Evolutionary conservation across 345 rosid species (phyloP).

Genomic region (Ricinus communis): DNA sequence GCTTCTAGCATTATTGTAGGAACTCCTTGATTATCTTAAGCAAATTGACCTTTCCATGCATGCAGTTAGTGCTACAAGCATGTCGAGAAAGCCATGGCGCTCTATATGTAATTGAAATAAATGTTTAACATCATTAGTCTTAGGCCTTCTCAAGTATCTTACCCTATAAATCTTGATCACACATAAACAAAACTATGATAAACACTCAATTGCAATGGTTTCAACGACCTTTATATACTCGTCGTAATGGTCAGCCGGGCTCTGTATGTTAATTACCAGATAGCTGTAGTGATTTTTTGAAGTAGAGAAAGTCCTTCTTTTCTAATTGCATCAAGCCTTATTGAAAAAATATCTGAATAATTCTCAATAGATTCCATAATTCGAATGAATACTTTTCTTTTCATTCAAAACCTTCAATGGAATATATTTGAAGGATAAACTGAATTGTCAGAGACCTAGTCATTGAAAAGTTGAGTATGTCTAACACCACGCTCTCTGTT

Average conservation of each 20-base stretch:
- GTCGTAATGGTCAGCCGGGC: background rate
- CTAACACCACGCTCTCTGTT: background rate
- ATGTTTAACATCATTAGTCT: background rate
- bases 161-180: background rate
- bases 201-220: background rate
- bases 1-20: background rate
- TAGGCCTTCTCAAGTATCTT: background rate
- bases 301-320: background rate
- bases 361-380: slow-evolving; percentile 1
- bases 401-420: background rate
- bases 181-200: background rate
- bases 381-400: background rate
- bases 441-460: background rate
- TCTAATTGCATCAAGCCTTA: background rate
- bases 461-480: background rate
- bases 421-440: background rate
- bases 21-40: background rate
- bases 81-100: background rate
- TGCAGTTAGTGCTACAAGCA: slow-evolving; percentile 3
- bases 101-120: background rate
- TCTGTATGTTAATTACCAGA: background rate
- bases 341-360: background rate
- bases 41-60: background rate
- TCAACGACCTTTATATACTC: background rate
- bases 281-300: background rate